Conservation (phyloP, 2,329 filamentous ascomycete species). For the Ascocoryne sarcoides region DNA sequence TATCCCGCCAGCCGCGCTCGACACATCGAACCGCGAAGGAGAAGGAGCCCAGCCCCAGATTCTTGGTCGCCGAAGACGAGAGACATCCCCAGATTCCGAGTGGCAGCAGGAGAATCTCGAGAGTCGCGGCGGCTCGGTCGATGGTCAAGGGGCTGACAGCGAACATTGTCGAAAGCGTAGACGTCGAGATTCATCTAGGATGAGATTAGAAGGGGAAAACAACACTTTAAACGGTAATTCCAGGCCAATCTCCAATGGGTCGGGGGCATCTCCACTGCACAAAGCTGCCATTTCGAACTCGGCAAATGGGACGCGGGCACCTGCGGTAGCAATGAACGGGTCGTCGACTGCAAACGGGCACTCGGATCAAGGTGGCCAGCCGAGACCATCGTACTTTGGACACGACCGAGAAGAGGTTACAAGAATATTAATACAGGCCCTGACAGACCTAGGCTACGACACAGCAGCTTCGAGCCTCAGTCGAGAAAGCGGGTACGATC, state of each 20-base stretch:
- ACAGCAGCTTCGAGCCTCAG: constrained; percentile 66
- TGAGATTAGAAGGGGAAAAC: constrained; percentile 53
- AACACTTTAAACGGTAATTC: constrained; percentile 45
- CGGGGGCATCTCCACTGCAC: constrained; percentile 34
- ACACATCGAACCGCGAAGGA: no score
- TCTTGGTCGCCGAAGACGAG: constrained; percentile 48
- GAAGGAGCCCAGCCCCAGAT: constrained; percentile 34
- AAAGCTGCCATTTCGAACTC: constrained; percentile 32
- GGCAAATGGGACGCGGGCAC: constrained; percentile 41
- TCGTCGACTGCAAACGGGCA: constrained; percentile 33
- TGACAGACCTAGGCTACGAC: constrained; percentile 81
- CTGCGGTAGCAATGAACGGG: constrained; percentile 44
- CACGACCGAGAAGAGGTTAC: constrained; percentile 92
- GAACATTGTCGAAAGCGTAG: constrained; percentile 47
- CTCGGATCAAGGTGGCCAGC: constrained; percentile 12
- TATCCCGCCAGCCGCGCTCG: constrained; percentile 24
- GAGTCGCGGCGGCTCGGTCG: constrained; percentile 19
- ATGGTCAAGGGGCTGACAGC: constrained; percentile 9
- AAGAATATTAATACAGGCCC: constrained; percentile 80
- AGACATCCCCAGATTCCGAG: constrained; percentile 32
- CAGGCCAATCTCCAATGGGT: constrained; percentile 48
- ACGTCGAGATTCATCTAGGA: constrained; percentile 46
- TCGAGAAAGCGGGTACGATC: constrained; percentile 74
- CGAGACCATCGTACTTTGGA: constrained; percentile 54
- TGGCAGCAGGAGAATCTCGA: constrained; percentile 27